Evolutionary conservation across 2,329 filamentous ascomycete genomes (phyloP).

Genomic region (Microdochium trichocladiopsis): DNA sequence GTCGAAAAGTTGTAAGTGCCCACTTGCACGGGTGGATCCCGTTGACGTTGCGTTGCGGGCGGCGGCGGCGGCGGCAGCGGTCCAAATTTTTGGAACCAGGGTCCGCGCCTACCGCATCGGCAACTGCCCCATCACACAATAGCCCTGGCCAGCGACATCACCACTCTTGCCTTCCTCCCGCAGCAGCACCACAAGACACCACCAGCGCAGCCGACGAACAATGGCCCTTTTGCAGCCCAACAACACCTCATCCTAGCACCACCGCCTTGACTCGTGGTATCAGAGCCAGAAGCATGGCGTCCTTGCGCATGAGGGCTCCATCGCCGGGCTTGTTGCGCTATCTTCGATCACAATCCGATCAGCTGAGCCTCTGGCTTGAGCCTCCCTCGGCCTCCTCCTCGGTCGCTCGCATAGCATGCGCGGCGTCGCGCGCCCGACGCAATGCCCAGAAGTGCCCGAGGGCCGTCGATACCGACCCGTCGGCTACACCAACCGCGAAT

Average conservation of each 20-base stretch:
- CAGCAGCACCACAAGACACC: neutral
- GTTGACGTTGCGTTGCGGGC: no score
- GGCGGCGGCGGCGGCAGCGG: neutral
- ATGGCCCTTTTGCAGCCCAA: neutral
- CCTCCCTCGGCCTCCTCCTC: neutral
- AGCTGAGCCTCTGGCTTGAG: constrained; percentile 33
- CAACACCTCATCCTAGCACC: constrained; percentile 3
- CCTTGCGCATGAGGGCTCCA: constrained; percentile 37
- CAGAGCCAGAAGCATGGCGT: constrained; percentile 30
- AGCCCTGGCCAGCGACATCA: neutral
- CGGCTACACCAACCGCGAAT: neutral
- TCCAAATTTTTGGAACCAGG: neutral
- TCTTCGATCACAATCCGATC: constrained; percentile 63
- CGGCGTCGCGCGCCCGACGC: neutral
- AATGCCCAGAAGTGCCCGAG: constrained; percentile 4
- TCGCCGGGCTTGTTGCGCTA: constrained; percentile 61
- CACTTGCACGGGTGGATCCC: neutral
- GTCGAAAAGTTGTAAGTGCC: no score
- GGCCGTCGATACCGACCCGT: neutral
- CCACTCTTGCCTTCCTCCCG: neutral
- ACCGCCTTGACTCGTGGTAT: constrained; percentile 1
- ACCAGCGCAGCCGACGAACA: neutral
- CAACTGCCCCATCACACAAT: no score
- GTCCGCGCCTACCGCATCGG: neutral
- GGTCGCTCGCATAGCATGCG: constrained; percentile 3